These are phyloP conservation scores for Takakia lepidozioides DNA, from an alignment of 225 moss, liverwort and hornwort species.

Conservation along the genomic window DNA sequence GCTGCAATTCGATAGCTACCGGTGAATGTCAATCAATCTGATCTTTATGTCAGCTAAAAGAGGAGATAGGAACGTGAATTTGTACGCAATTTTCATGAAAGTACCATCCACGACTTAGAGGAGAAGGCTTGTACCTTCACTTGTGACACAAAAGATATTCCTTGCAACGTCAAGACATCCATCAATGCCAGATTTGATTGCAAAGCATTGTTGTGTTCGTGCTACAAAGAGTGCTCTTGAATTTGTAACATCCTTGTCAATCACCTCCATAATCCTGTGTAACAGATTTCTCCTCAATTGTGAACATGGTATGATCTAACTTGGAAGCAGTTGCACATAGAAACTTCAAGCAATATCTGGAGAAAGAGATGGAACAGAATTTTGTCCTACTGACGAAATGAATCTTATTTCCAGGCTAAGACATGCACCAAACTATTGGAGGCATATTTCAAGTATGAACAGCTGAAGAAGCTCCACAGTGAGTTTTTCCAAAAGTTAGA, in stretches of 20 bases:
- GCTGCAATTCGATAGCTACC: slow-evolving; percentile 27
- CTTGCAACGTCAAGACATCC: slow-evolving; percentile 84
- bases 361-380: too few relatives aligned
- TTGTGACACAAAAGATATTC: slow-evolving; percentile 74
- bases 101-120: background rate
- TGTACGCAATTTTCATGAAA: background rate
- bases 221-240: slow-evolving; percentile 63
- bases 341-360: too few relatives aligned
- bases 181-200: slow-evolving; percentile 73
- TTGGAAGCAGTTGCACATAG: background rate
- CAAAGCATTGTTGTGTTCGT: slow-evolving; percentile 86
- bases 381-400: too few relatives aligned
- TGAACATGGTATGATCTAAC: slow-evolving; percentile 2
- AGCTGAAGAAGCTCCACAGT: too few relatives aligned
- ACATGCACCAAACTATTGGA: too few relatives aligned
- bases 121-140: slow-evolving; percentile 52
- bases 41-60: background rate
- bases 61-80: background rate
- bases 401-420: background rate
- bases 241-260: slow-evolving; percentile 55
- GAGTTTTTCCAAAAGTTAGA: too few relatives aligned
- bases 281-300: background rate
- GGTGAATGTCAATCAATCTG: slow-evolving; percentile 5
- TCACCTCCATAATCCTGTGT: slow-evolving; percentile 68
- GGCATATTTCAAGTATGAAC: too few relatives aligned